Base-by-base conservation (phyloP, 768 basidiomycete genomes). In the Pleurotus eryngii region DNA sequence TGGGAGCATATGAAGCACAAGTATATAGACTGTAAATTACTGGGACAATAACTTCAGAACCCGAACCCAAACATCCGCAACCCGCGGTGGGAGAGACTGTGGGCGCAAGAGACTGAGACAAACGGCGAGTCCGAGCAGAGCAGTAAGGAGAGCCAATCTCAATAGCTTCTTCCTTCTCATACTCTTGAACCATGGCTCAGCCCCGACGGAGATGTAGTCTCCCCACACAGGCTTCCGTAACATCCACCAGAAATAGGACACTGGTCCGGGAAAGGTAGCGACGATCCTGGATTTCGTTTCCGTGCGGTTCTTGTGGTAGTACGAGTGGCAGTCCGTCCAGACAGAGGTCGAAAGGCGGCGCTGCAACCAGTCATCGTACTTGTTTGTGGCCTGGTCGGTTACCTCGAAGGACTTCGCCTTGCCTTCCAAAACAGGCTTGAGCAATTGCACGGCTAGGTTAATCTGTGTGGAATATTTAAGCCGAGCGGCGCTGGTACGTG, bases 281-380 rank as follows among this genome's bases (percentile, higher is more conserved):
- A 78, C 60, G 47, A 78, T 76, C 62, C 76, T 78, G 9, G 72
- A 74, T 64, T 72, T 63, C 59, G 71, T 69, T 60, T 73, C 53
- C 38, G 68, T 59, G 12, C 69, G 72, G 46, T 67, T 70, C 48
- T 15, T n/a, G 58, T 74, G 68, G 64, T 85, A 86, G 64, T 79
- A 84, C 46, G 82, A 84, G 26, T 69, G 64, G 68, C 83, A 85
- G 22, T 77, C 74, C 39, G 75, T 74, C 77, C 80, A 84, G 50
- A 84, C 81, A 38, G 81, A 79, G 22, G 60, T 71, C 55, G 65
- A 61, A 47, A 85, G 69, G 37, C 81, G 75, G 18, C 63, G 62
- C 61, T 82, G 81, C 58, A 87, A 59, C 77, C 78, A 79, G 39
- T 61, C 66, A 58, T 86, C 82, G 67, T 85, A 85, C 54, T 67